Evolutionary conservation across 768 basidiomycete species (phyloP), one percentile per base, ranked within the genome.

Genomic region (Daedalea quercina): DNA sequence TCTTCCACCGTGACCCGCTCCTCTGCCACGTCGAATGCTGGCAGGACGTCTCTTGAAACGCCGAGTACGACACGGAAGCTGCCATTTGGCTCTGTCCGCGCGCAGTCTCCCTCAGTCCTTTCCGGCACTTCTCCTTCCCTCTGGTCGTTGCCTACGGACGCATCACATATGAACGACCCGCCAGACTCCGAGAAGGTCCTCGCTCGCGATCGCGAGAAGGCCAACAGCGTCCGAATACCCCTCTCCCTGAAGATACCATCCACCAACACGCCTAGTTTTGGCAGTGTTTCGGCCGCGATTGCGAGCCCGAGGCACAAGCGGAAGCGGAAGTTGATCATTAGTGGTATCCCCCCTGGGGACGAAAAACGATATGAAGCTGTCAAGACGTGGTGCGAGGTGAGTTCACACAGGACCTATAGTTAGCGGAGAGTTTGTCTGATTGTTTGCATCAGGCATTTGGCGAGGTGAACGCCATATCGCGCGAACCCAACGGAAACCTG

Each of bases 401-500:
- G 76, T 65, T 1, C 19, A 22, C 26, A 46, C 22, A 56, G n/a
- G 28, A 51, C 31, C 34, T 25, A 31, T 31, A 11, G 11, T 31
- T 22, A 17, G 47, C 46, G 42, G 4, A 42, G n/a, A n/a, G n/a
- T n/a, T n/a, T n/a, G n/a, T n/a, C 28, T 24, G 3, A 28, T 34
- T 40, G 50, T 25, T 50, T 6, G 12, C n/a, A 12, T 13, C 33
- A 87, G 86, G 80, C 74, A 57, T 90, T 90, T 67, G 88, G 88
- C 40, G 86, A 87, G 68, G 67, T 90, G 11, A 81, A 78, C 58
- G 81, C 82, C 57, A 87, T 90, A 62, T 77, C 73, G 34, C 74
- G 87, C 47, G 80, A 85, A 75, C 82, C 83, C 47, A 89, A 87
- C 57, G 85, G 84, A 42, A 87, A 90, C 66, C 68, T 90, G n/a